Conservation (phyloP, 2,329 filamentous ascomycete genomes). For the Colletotrichum truncatum region DNA sequence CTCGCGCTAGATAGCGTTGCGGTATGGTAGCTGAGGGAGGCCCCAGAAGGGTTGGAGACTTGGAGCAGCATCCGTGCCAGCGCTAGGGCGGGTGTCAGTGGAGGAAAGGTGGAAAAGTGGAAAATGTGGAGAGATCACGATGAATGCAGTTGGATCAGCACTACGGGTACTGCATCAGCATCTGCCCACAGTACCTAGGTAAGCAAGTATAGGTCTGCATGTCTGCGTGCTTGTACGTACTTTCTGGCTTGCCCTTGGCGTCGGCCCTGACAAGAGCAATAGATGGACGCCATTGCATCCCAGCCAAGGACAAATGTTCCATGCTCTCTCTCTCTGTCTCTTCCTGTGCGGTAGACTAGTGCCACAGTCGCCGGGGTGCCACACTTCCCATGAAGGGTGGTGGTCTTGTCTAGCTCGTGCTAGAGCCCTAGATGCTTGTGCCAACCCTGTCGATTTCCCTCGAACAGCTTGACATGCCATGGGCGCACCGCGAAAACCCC, state of each 20-base stretch:
- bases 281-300: constrained; percentile 2
- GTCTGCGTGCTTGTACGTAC: not conserved
- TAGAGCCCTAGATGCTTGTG: constrained; percentile 10
- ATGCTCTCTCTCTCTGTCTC: no score
- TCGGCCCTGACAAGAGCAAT: not conserved
- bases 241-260: not conserved
- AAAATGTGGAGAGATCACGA: constrained; percentile 11
- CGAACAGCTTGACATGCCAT: not conserved
- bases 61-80: not conserved
- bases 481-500: not conserved
- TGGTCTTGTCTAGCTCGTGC: not conserved
- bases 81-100: not conserved
- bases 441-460: constrained; percentile 7
- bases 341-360: no score
- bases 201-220: not conserved
- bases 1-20: not conserved
- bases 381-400: not conserved
- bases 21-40: not conserved
- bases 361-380: constrained; percentile 3
- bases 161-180: not conserved
- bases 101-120: not conserved
- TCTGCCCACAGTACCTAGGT: not conserved
- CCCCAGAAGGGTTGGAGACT: not conserved
- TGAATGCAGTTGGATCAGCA: constrained; percentile 12
- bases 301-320: no score